phyloP scores from a whole-genome alignment of 1,139 yeast genomes.

The Nakaseomyces sp. region DNA sequence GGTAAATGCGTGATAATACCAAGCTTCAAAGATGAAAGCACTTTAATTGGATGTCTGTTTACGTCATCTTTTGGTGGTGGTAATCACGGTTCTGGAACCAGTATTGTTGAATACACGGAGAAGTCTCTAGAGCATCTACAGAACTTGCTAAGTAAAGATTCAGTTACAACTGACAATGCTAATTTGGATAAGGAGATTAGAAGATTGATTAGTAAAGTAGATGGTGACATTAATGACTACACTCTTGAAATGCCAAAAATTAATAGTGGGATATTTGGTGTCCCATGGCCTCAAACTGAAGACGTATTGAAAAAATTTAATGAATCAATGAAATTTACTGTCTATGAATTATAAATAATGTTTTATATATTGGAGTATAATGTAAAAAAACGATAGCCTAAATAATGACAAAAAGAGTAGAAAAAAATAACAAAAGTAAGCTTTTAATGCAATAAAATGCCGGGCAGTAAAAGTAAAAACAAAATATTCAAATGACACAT shows the following conservation, averaged over 20 bases:
- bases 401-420: no score
- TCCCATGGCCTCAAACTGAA: conserved; percentile 71
- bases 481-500: no score
- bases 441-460: not conserved
- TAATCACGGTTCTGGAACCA: conserved; percentile 13
- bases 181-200: conserved; percentile 8
- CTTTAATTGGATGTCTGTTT: conserved; percentile 24
- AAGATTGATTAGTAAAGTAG: conserved; percentile 2
- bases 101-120: conserved; percentile 18
- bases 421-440: no score
- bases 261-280: conserved; percentile 70
- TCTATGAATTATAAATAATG: conserved; percentile 12
- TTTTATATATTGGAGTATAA: not conserved
- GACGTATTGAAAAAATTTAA: conserved; percentile 35
- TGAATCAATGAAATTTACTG: conserved; percentile 34
- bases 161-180: conserved; percentile 5
- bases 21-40: conserved; percentile 15
- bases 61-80: conserved; percentile 23
- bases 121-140: conserved; percentile 14
- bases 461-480: no score
- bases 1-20: conserved; percentile 25
- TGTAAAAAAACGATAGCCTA: not conserved
- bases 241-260: conserved; percentile 61
- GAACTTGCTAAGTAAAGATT: conserved; percentile 5
- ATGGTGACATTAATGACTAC: conserved; percentile 12